A percentile compares a stretch with the other conserved stretches of the same genome.
Conservation (phyloP, 257 asterid species). For the Capsicum baccatum region DNA sequence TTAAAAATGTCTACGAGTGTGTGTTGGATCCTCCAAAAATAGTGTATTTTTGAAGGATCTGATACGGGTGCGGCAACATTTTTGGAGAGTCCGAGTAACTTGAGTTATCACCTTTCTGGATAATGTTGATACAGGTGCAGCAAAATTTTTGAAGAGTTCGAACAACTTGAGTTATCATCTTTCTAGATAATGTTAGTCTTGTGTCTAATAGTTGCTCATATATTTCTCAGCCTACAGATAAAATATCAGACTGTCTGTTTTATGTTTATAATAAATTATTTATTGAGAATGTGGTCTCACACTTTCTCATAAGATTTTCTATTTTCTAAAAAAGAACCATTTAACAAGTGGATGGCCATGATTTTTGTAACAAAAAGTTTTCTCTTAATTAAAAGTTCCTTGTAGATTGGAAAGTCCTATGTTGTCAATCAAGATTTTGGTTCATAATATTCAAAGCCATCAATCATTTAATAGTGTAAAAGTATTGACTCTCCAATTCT, state of each 20-base stretch:
- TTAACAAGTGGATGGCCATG: background rate
- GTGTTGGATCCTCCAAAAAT: too few species aligned
- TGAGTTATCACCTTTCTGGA: too few species aligned
- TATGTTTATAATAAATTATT: background rate
- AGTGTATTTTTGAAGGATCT: too few species aligned
- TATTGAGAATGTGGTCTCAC: background rate
- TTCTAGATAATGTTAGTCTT: background rate
- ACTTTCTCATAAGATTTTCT: background rate
- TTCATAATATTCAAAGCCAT: background rate
- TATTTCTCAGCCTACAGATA: background rate
- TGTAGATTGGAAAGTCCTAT: background rate
- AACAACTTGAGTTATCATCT: too few species aligned
- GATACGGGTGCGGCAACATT: too few species aligned
- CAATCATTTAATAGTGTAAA: background rate
- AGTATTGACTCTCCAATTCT: background rate
- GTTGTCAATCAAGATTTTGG: slow-evolving; percentile 13
- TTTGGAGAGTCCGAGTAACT: too few species aligned
- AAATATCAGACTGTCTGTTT: background rate
- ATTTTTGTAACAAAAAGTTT: background rate
- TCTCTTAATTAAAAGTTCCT: background rate
- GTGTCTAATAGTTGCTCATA: background rate
- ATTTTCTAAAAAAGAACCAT: background rate
- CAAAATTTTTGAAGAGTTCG: too few species aligned
- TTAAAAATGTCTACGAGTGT: too few species aligned
- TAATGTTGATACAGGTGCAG: too few species aligned